Base-by-base conservation (phyloP, 345 rosid species). In the Arabis hirsuta region DNA sequence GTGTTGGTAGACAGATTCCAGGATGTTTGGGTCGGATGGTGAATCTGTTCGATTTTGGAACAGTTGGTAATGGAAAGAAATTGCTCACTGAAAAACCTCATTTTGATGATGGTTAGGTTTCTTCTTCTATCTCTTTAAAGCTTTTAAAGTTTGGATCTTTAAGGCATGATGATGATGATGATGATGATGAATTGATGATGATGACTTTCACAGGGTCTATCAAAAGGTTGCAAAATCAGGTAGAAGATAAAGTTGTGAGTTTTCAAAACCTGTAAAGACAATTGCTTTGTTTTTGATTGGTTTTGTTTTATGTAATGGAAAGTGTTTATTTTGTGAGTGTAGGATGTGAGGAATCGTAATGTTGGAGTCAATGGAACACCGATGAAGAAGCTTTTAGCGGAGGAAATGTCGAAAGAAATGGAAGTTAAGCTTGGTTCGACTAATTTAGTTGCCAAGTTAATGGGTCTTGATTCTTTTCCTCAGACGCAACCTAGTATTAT, bases 401-500 rank as follows among this genome's bases (percentile, higher is more conserved):
- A 81, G 72, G 96, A 90, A 79, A 83, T 91, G 96, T 88, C 90
- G 4, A 95, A 85, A 83, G 96, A 95, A 34, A 74, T 80, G 46
- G 90, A 80, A 13, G 67, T 79, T 70, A 84, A 73, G 50, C 84
- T 74, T 36, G 81, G 82, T 58, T 76, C 87, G 11, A 86, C 96
- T 1, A 91, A 87, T 79, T 71, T 95, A 65, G 89, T 95, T 69
- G 98, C 98, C 46, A 91, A 91, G 85, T 78, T 95, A 81, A 95
- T 95, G 99, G 98, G 99, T 61, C 92, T 95, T 38, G 99, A 95
- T 46, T 54, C 96, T 22, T 81, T 95, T 27, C 96, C 94, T 14
- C 80, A 63, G 61, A 80, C 82, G 63, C 90, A 79, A 69, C 74
- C 80, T 74, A 9, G 48, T 62, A 67, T 77, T 69, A 68, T 65